Conservation (phyloP, 345 rosid genomes). For the Pistacia integerrima region DNA sequence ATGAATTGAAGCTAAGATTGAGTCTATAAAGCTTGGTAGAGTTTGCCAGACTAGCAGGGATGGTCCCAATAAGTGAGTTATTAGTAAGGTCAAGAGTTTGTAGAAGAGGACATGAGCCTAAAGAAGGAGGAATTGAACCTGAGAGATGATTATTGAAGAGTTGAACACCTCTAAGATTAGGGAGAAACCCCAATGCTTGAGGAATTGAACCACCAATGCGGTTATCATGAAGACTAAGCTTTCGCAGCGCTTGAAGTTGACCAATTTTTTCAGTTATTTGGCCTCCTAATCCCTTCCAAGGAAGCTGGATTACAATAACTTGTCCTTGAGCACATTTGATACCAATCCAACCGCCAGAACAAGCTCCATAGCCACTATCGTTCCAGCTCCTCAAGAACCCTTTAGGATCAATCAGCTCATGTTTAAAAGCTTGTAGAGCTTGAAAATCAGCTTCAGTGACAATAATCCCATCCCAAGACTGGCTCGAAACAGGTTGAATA, state of each 20-base stretch:
- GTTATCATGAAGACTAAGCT: constrained; percentile 88
- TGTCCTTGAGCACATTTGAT: constrained; percentile 92
- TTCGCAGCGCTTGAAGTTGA: constrained; percentile 76
- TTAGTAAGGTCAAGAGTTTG: constrained; percentile 79
- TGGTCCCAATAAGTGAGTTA: constrained; percentile 54
- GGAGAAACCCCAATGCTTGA: constrained; percentile 55
- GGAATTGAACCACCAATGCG: constrained; percentile 70
- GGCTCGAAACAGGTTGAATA: constrained; percentile 35
- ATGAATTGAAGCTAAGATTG: constrained; percentile 64
- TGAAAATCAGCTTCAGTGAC: constrained; percentile 76
- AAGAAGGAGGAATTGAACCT: constrained; percentile 72
- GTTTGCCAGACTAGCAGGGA: constrained; percentile 68
- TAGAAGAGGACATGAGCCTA: constrained; percentile 71
- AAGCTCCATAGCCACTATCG: constrained; percentile 64
- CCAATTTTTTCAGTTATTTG: constrained; percentile 78
- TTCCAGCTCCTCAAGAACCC: constrained; percentile 86
- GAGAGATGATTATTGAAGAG: constrained; percentile 85
- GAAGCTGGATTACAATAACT: constrained; percentile 86
- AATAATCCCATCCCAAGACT: constrained; percentile 71
- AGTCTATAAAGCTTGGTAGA: constrained; percentile 65
- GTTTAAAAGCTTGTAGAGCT: constrained; percentile 74
- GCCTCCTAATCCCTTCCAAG: constrained; percentile 90
- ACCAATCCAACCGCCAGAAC: constrained; percentile 92
- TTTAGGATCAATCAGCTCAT: constrained; percentile 63
- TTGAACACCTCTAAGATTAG: constrained; percentile 80